Base-by-base conservation (phyloP, 306 rosid species). In the Prunus kanzakura region DNA sequence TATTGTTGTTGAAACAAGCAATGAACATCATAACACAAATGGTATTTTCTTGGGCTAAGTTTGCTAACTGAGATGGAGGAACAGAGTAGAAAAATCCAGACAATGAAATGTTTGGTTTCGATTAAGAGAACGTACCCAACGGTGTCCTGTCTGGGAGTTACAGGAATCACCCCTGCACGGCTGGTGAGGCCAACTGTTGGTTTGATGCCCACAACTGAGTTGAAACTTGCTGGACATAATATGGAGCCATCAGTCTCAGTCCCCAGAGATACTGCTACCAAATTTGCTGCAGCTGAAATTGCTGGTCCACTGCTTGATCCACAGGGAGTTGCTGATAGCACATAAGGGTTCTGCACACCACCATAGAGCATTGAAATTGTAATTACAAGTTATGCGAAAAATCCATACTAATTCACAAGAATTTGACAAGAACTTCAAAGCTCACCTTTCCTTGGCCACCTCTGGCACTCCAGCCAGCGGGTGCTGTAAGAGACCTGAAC, bases 281-380 rank as follows among this genome's bases (percentile, higher is more conserved):
- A 55, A 57, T 86, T 86, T 22, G 95, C 84, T 1, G 91, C 83
- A 4, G 66, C 82, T 14, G 89, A 86, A 72, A 87, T 86, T 43
- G 93, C 84, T 15, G 93, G 30, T 27, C 88, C 87, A 76, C 87
- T 79, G 27, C 93, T 87, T 9, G 93, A 87, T n/a, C 93, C 88
- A 74, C 87, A 87, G 11, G 88, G 86, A 25, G 38, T 61, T 22
- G 47, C 88, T 13, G 70, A 54, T 47, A 61, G 52, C 20, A 62
- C 67, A 64, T 83, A 85, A 47, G 88, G 87, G 73, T 81, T 81
- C 91, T 88, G 80, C 51, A 38, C 2, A 67, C 49, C 11, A 67
- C 18, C 46, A 20, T 0, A 30, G 58, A 43, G 30, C 20, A n/a
- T 22, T 10, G 27, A 23, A 29, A 20, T 49, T 12, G 29, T 45